These are phyloP conservation scores for Pseudocercospora eumusae DNA, from an alignment of 2,329 filamentous ascomycete species.

Conservation along the genomic window DNA sequence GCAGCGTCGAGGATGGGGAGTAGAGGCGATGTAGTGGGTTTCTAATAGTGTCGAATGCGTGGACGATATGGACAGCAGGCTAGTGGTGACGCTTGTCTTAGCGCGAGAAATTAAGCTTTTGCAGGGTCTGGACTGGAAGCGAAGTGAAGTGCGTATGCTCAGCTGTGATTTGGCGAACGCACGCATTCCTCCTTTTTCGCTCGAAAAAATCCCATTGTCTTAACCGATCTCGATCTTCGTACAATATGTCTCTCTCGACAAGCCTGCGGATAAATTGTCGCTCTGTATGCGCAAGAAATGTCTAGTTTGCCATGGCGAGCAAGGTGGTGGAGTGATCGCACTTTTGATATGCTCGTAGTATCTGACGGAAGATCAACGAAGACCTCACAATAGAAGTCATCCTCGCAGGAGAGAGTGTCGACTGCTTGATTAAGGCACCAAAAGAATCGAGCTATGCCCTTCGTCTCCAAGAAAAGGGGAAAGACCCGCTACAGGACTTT, in stretches of 20 bases:
- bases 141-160: not conserved
- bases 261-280: too few species aligned
- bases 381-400: too few species aligned
- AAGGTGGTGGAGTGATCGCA: too few species aligned
- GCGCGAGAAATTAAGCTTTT: not conserved
- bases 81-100: not conserved
- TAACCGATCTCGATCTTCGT: too few species aligned
- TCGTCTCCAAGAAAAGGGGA: not conserved
- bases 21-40: not conserved
- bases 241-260: too few species aligned
- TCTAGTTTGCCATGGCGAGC: too few species aligned
- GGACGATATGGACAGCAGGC: not conserved
- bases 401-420: not conserved
- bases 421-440: not conserved
- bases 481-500: not conserved
- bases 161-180: not conserved
- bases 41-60: not conserved
- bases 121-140: not conserved
- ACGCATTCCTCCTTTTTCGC: not conserved
- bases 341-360: too few species aligned
- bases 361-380: too few species aligned
- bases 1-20: not conserved
- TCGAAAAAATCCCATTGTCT: not conserved
- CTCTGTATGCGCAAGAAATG: too few species aligned
- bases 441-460: too few species aligned